Conservation (phyloP, 805 yeast species). For the Schwanniomyces polymorphus region DNA sequence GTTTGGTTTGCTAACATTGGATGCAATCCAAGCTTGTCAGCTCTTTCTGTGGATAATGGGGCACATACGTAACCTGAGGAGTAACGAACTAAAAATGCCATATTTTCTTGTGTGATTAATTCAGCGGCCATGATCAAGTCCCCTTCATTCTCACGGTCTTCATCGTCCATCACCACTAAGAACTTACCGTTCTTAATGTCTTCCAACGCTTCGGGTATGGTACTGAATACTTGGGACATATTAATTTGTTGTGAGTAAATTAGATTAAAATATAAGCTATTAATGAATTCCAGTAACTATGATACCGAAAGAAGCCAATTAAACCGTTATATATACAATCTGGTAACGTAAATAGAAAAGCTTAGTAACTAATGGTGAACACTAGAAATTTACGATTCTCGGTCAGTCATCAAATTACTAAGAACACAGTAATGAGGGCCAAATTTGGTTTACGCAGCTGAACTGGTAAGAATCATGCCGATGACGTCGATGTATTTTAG, state of each 20-base stretch:
- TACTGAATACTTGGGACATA: conserved; percentile 34
- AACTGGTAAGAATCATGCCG: neutral
- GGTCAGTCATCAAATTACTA: neutral
- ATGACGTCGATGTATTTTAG: neutral
- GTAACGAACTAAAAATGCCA: conserved; percentile 91
- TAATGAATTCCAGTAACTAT: neutral
- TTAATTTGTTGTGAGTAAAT: neutral
- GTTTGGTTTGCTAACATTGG: conserved; percentile 62
- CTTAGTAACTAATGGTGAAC: neutral
- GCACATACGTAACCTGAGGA: conserved; percentile 93
- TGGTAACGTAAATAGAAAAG: neutral
- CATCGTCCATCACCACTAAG: conserved; percentile 95
- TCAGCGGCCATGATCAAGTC: conserved; percentile 94
- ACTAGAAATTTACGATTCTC: neutral
- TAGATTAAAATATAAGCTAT: neutral
- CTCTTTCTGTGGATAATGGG: conserved; percentile 75
- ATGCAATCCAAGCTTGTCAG: conserved; percentile 79
- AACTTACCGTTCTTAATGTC: conserved; percentile 79
- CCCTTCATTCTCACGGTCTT: conserved; percentile 95
- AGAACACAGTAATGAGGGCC: neutral
- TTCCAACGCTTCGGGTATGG: conserved; percentile 70
- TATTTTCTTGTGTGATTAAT: conserved; percentile 70
- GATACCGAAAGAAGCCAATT: neutral
- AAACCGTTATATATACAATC: too few species aligned
- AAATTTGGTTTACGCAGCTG: neutral